phyloP scores from a whole-genome alignment of 768 basidiomycete species.

The Mycena filopes region DNA sequence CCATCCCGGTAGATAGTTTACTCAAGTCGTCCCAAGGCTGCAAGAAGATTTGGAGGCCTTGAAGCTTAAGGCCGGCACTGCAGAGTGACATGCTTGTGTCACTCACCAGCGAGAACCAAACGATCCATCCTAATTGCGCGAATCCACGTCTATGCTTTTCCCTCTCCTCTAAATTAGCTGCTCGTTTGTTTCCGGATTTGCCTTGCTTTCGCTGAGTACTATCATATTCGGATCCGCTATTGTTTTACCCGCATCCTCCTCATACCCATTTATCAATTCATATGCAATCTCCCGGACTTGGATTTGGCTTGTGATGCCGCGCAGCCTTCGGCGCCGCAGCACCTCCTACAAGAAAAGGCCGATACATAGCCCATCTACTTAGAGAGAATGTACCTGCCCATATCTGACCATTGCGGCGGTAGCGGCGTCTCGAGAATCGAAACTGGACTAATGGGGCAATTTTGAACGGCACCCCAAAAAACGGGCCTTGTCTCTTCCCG shows the following conservation, averaged over 20 bases:
- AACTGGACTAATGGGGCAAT: no score
- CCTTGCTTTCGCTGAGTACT: slow-evolving; percentile 15
- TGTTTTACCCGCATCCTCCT: slow-evolving; percentile 29
- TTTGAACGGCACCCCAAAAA: slow-evolving; percentile 5
- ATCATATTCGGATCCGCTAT: slow-evolving; percentile 26
- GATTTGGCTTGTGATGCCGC: slow-evolving; percentile 13
- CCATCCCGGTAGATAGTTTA: slow-evolving; percentile 39
- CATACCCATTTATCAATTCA: slow-evolving; percentile 36
- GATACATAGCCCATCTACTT: no score
- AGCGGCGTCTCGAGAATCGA: no score
- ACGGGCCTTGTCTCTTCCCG: slow-evolving; percentile 36
- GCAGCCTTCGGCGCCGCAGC: not conserved
- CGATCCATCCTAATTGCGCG: slow-evolving; percentile 12
- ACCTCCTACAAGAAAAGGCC: no score
- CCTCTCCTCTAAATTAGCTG: slow-evolving; percentile 23
- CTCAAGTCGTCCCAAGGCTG: slow-evolving; percentile 55
- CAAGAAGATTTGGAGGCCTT: slow-evolving; percentile 71
- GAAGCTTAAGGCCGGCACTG: slow-evolving; percentile 48
- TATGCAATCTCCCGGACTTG: slow-evolving; percentile 26
- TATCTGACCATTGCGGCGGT: no score
- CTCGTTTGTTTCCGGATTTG: slow-evolving; percentile 12
- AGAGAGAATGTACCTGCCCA: no score
- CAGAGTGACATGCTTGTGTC: slow-evolving; percentile 25
- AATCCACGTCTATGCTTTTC: slow-evolving; percentile 30
- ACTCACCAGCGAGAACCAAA: not conserved